phyloP scores from a whole-genome alignment of 2,329 filamentous ascomycete genomes.

The Sporothrix brunneoviolacea region DNA sequence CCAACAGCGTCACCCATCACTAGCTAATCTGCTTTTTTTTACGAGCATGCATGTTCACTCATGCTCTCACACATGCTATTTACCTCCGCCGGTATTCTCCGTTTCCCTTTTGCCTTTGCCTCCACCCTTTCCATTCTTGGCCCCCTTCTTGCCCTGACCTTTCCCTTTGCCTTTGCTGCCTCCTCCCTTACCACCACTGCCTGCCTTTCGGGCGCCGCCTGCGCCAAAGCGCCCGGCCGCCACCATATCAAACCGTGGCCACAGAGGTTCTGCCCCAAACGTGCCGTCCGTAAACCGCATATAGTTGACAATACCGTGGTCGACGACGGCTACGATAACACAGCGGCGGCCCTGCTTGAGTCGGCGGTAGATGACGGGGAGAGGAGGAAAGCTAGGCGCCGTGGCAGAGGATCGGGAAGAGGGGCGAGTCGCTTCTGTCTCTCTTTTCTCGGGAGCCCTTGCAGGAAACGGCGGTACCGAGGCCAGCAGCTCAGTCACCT shows the following conservation, averaged over 20 bases:
- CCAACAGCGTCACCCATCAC: no score
- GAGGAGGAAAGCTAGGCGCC: constrained; percentile 19
- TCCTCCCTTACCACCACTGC: neutral
- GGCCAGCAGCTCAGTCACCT: constrained; percentile 65
- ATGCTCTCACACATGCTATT: no score
- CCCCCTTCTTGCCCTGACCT: neutral
- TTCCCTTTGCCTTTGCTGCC: neutral
- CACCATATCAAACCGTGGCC: constrained; percentile 46
- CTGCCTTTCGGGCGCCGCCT: neutral
- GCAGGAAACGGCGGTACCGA: constrained; percentile 61
- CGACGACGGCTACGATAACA: constrained; percentile 80
- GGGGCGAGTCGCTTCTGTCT: neutral
- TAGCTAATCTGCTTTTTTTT: no score
- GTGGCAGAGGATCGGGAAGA: neutral
- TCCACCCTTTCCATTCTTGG: neutral
- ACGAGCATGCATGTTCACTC: no score
- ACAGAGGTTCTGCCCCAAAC: constrained; percentile 70
- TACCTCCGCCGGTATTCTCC: no score
- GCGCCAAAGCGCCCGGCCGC: constrained; percentile 25
- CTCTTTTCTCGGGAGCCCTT: constrained; percentile 24
- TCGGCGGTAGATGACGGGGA: constrained; percentile 57
- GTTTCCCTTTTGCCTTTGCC: neutral
- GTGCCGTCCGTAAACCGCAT: constrained; percentile 72
- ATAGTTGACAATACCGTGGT: constrained; percentile 85
- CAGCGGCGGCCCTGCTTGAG: constrained; percentile 80